These are phyloP conservation scores for Alternaria sp. DNA, from an alignment of 2,329 filamentous ascomycete species.

Conservation along the genomic window DNA sequence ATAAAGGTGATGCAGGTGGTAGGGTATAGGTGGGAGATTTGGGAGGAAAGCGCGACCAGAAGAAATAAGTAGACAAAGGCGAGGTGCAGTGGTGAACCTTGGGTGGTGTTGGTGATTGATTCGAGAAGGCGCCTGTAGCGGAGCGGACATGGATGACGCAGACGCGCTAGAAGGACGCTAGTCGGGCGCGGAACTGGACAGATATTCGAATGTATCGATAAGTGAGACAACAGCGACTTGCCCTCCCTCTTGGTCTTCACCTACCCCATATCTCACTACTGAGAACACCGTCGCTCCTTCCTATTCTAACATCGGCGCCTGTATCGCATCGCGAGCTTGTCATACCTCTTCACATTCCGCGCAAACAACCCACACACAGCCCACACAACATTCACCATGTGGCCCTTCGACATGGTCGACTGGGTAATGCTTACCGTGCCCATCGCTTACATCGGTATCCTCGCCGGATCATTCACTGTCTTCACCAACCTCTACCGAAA, in stretches of 20 bases:
- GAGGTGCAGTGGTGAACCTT: conserved; percentile 19
- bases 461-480: conserved; percentile 85
- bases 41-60: background rate
- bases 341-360: background rate
- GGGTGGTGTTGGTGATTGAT: conserved; percentile 19
- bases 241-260: conserved; percentile 8
- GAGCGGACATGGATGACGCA: conserved; percentile 8
- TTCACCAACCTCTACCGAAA: conserved; percentile 94
- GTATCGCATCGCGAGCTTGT: background rate
- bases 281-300: conserved; percentile 28
- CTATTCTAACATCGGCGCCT: background rate
- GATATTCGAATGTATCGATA: conserved; percentile 29
- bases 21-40: background rate
- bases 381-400: conserved; percentile 31
- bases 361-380: conserved; percentile 9
- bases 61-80: background rate
- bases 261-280: conserved; percentile 1
- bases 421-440: conserved; percentile 88
- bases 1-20: background rate
- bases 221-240: conserved; percentile 10
- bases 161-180: conserved; percentile 10
- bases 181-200: conserved; percentile 30
- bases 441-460: conserved; percentile 85
- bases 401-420: conserved; percentile 63
- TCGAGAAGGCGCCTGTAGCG: background rate